Evolutionary conservation across 2,329 filamentous ascomycete species (phyloP).

Genomic region (Colletotrichum siamense): DNA sequence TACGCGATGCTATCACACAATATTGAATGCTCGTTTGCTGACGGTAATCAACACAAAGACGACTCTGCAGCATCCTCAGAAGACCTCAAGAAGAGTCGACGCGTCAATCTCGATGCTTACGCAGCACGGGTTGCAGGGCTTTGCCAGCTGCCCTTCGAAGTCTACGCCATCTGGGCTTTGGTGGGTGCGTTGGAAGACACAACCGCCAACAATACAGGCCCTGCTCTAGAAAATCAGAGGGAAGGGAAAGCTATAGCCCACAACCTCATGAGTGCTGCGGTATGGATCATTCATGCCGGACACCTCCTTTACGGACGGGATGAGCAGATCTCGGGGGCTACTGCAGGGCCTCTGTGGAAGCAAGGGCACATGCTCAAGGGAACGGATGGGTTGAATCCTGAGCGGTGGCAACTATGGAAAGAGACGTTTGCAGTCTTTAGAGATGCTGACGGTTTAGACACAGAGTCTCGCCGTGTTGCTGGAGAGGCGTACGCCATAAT

Average conservation of each 20-base stretch:
- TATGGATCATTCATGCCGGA: background rate
- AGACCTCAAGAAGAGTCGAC: background rate
- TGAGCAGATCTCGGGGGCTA: background rate
- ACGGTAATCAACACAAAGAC: accelerated
- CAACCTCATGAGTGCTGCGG: background rate
- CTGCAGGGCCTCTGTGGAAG: background rate
- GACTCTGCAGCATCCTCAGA: background rate
- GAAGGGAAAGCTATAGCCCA: accelerated
- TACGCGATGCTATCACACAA: accelerated
- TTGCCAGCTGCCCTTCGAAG: background rate
- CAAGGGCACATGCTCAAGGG: background rate
- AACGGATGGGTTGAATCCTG: background rate
- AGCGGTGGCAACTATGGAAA: background rate
- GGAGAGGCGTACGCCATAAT: background rate
- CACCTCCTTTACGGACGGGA: background rate
- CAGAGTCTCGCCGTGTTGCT: background rate
- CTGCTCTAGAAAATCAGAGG: accelerated
- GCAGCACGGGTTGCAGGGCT: background rate
- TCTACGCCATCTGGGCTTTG: background rate
- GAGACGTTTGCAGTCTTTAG: background rate
- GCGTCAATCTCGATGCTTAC: background rate
- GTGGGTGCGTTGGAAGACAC: background rate
- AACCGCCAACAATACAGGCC: accelerated
- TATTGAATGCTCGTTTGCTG: background rate
- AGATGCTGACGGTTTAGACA: background rate